Evolutionary conservation across 1,284 basidiomycete species (phyloP).

Genomic region (Neolentinus lepideus): DNA sequence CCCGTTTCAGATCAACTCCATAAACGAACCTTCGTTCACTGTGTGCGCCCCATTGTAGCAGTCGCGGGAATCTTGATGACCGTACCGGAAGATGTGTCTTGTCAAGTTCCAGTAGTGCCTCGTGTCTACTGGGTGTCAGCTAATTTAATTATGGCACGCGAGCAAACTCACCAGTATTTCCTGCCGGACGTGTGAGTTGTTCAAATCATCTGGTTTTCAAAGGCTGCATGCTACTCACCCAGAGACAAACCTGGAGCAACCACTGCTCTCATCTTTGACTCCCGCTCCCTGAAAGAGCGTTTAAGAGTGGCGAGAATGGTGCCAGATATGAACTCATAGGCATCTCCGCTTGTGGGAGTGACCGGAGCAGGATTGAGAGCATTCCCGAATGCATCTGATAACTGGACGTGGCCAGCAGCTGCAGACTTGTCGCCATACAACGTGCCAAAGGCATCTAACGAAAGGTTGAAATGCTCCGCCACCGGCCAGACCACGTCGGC

Average conservation of each 20-base stretch:
- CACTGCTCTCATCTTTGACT: constrained; percentile 19
- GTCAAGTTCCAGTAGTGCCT: constrained; percentile 40
- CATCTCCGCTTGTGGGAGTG: constrained; percentile 36
- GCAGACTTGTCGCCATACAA: constrained; percentile 17
- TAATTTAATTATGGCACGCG: not conserved
- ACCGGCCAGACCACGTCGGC: constrained; percentile 32
- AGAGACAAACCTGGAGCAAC: constrained; percentile 33
- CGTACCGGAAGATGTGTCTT: constrained; percentile 41
- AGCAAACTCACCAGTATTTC: constrained; percentile 28
- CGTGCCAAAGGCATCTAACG: constrained; percentile 35
- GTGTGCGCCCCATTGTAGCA: constrained; percentile 51
- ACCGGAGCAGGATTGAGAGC: constrained; percentile 50
- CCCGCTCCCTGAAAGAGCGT: constrained; percentile 20
- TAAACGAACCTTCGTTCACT: constrained; percentile 31
- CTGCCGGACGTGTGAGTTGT: constrained; percentile 34
- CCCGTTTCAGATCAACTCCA: not conserved
- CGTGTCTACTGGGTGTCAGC: constrained; percentile 26
- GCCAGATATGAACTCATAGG: constrained; percentile 42
- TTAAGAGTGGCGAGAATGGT: constrained; percentile 41
- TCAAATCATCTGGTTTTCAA: not conserved
- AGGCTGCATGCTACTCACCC: not conserved
- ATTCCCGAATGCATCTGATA: constrained; percentile 36
- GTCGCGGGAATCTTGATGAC: constrained; percentile 28
- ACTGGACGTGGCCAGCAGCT: constrained; percentile 28
- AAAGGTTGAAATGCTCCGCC: constrained; percentile 37